Evolutionary conservation across 768 basidiomycete genomes (phyloP).

Genomic region (Lactifluus pinguis): DNA sequence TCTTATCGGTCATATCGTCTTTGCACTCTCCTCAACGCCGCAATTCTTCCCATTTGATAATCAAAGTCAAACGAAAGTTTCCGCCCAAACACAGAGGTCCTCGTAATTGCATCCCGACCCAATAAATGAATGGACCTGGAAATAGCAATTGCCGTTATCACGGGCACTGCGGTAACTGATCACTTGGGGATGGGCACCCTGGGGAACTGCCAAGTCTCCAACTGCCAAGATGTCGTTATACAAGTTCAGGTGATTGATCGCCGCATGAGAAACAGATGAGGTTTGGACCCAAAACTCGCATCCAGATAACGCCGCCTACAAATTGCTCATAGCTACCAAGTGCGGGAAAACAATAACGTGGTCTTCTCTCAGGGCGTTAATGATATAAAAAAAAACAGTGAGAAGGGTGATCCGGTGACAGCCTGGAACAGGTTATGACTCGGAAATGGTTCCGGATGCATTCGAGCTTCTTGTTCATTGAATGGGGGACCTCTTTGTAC

Average conservation of each 20-base stretch:
- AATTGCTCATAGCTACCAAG: neutral
- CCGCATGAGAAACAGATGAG: neutral
- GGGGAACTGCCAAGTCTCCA: neutral
- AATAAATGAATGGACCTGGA: slow-evolving; percentile 7
- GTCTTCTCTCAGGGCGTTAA: neutral
- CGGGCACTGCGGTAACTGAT: slow-evolving; percentile 5
- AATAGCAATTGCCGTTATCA: neutral
- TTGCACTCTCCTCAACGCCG: neutral
- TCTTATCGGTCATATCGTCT: too few relatives aligned
- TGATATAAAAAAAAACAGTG: too few relatives aligned
- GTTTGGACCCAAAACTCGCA: neutral
- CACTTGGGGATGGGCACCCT: neutral
- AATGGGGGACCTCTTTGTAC: too few relatives aligned
- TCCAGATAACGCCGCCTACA: neutral
- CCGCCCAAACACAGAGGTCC: neutral
- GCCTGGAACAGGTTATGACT: neutral
- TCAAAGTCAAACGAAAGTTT: neutral
- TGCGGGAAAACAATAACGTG: neutral
- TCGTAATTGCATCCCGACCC: neutral
- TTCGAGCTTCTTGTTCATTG: neutral
- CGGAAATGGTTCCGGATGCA: neutral
- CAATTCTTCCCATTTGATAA: neutral
- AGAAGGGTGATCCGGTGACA: neutral
- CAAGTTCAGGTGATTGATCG: neutral
- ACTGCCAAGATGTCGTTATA: slow-evolving; percentile 9